Conservation (phyloP, 805 yeast genomes). For the baker's yeast (Saccharomyces cerevisiae) region DNA sequence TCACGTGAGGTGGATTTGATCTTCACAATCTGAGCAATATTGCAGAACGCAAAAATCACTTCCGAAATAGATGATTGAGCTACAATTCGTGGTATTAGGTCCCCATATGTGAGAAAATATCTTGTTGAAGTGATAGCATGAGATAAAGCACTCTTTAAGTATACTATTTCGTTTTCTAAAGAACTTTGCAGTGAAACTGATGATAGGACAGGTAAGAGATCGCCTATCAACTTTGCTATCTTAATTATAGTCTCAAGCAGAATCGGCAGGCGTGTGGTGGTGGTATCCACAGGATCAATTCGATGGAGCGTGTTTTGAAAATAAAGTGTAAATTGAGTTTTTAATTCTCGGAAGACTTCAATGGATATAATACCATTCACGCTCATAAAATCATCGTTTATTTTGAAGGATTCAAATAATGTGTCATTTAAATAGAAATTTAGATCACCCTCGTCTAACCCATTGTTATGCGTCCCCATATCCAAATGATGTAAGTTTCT, state of each 20-base stretch:
- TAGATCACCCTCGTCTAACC: neutral
- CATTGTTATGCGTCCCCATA: neutral
- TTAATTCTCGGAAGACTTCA: neutral
- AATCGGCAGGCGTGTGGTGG: neutral
- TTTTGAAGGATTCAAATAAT: neutral
- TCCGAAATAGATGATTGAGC: constrained; percentile 72
- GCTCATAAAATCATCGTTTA: constrained; percentile 3
- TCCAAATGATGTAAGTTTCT: constrained; percentile 27
- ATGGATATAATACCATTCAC: constrained; percentile 16
- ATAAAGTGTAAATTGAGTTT: neutral
- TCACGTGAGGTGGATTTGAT: neutral
- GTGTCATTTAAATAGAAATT: neutral
- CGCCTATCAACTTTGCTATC: neutral
- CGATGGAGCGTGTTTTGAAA: neutral
- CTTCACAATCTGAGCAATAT: constrained; percentile 36
- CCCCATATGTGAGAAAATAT: constrained; percentile 55
- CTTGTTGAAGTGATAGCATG: constrained; percentile 71
- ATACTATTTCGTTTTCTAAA: neutral
- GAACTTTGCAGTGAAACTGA: neutral
- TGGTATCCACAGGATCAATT: neutral
- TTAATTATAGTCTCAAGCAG: neutral
- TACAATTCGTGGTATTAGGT: constrained; percentile 59
- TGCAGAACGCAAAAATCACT: constrained; percentile 55
- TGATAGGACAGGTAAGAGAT: neutral
- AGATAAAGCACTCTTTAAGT: constrained; percentile 56